Evolutionary conservation across 345 rosid genomes (phyloP), one percentile per base, ranked within the genome.

Genomic region (sweet orange (Citrus sinensis)): DNA sequence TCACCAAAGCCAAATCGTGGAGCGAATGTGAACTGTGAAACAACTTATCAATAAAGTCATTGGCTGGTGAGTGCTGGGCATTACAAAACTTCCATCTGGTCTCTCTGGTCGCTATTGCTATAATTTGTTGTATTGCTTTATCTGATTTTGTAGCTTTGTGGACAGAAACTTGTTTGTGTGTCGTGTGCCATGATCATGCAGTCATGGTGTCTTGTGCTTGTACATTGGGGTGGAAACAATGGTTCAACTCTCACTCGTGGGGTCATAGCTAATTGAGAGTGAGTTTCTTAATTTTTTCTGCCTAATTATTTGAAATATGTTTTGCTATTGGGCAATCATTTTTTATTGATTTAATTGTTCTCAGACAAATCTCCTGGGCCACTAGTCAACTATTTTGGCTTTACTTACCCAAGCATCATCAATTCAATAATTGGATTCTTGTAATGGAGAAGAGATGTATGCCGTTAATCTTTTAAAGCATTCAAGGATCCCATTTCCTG

Each of bases 321-420:
- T 22, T 32, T 5, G 20, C 34, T 65, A 32, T 76, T 54, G 65
- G 2, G 14, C 54, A 9, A 76, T 11, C 19, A 66, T 80, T 71
- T 9, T 32, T 32, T 22, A n/a, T 67, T 22, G 71, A 22, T 66
- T 76, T 54, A 32, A 10, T 20, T 80, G 56, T 63, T 78, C 51
- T n/a, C 86, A 95, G 98, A 82, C 97, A 97, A 86, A 92, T 96
- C 81, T 94, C 98, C 24, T 94, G 95, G 99, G 95, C 97, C 27
- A 96, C 99, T 4, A 96, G 93, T 97, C 49, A 96, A 96, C 82
- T 96, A 94, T 82, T 96, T 94, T 77, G 99, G 99, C 39, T 30
- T 96, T 97, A 4, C 86, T 96, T 4, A 94, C 98, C 19, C 98
- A 96, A 79, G 97, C 97, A 67, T 96, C 98, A 29, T 70, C 93